These are phyloP conservation scores for Fusarium pininemorale DNA, from an alignment of 2,329 filamentous ascomycete species.

Conservation along the genomic window DNA sequence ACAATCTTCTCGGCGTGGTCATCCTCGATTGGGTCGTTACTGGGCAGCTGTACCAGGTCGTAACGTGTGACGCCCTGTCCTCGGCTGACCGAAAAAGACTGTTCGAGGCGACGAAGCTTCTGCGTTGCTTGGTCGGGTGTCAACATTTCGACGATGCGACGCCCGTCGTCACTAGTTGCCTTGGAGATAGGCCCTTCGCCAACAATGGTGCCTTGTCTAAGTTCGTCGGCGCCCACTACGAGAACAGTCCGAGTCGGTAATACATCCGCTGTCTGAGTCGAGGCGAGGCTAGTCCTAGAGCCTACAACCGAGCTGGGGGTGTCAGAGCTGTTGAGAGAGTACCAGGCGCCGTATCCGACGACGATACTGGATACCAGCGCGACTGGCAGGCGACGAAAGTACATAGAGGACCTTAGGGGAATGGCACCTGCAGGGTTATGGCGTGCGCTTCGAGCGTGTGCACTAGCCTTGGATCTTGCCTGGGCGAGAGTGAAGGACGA, in stretches of 20 bases:
- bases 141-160: slow-evolving; percentile 93
- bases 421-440: slow-evolving; percentile 44
- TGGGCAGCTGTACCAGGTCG: slow-evolving; percentile 92
- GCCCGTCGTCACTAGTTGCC: slow-evolving; percentile 82
- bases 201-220: slow-evolving; percentile 87
- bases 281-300: slow-evolving; percentile 54
- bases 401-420: slow-evolving; percentile 76
- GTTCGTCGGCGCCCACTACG: slow-evolving; percentile 87
- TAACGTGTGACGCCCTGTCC: slow-evolving; percentile 94
- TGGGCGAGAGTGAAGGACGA: slow-evolving; percentile 66
- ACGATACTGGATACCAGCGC: slow-evolving; percentile 73
- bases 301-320: slow-evolving; percentile 44
- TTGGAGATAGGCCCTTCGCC: slow-evolving; percentile 90
- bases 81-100: slow-evolving; percentile 89
- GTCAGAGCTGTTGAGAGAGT: slow-evolving; percentile 67
- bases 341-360: slow-evolving; percentile 81
- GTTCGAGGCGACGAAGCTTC: slow-evolving; percentile 87
- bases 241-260: slow-evolving; percentile 73
- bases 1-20: slow-evolving; percentile 99
- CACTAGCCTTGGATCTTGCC: slow-evolving; percentile 61
- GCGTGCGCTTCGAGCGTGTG: slow-evolving; percentile 54
- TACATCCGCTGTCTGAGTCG: slow-evolving; percentile 51
- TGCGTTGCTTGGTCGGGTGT: slow-evolving; percentile 92
- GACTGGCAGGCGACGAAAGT: slow-evolving; percentile 72
- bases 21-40: slow-evolving; percentile 97